Evolutionary conservation across 2,329 filamentous ascomycete species (phyloP), one percentile per base, ranked within the genome.

Genomic region (Clarireedia paspali): DNA sequence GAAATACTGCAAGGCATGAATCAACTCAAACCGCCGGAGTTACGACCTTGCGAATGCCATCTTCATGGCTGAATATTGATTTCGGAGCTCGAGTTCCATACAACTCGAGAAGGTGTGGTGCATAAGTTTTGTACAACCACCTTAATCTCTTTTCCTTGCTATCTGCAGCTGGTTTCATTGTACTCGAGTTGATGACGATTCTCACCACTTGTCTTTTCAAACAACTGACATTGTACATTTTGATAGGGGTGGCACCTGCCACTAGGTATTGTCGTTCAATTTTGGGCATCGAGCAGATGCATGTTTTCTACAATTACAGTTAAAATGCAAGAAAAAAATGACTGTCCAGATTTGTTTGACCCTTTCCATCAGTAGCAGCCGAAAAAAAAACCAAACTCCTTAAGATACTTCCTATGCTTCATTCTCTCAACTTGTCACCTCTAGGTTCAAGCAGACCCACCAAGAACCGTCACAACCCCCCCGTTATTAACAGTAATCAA

Each of bases 401-500:
- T 54, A 36, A 34, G 39, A 54, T 54, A n/a, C 20, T 15, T 23
- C 51, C 51, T 24, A 48, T 48, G 39, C 39, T n/a, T 42, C 17
- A 6, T n/a, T 5, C 12, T 48, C 34, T 12, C 12, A 14, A 38
- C 23, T 20, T 20, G 9, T 39, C 15, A 9, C 36, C 10, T 14
- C 2, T n/a, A 7, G 7, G 23, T 27, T 54, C 36, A 54, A 27
- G 45, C 52, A 49, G 52, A 9, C 12, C 6, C 24, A 40, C 80
- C 78, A 61, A 95, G 74, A 61, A 94, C 79, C 57, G 82, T 89
- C 53, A 97, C 72, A 47, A 84, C 81, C 15, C 92, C 92, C 50
- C 91, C 86, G 15, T 74, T 77, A 65, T 88, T 89, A 60, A 95
- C 77, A 17, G 85, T 80, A 51, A 96, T 76, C 64, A 97, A 75